Base-by-base conservation (phyloP, 2,329 filamentous ascomycete species). In the Trichophyton simii region DNA sequence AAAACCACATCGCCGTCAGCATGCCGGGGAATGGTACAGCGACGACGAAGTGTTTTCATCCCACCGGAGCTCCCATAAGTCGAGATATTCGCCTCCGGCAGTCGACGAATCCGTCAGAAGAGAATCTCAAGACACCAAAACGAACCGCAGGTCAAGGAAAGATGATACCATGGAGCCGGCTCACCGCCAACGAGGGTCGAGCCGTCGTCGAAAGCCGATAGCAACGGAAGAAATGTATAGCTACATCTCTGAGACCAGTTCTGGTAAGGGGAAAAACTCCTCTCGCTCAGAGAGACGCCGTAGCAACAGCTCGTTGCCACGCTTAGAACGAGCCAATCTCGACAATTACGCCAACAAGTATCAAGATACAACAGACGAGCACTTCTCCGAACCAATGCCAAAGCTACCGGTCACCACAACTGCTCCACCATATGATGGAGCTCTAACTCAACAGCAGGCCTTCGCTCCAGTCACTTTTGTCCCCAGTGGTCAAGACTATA, bases 1-100 rank as follows among this genome's bases (percentile, higher is more conserved):
- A 15, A 55, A 15, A n/a, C n/a, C 28, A 2, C 28, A 36, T 18
- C 50, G 50, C 28, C 50, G 50, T 20, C 50, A 36, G 20, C 46
- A 57, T 15, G 50, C 28, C 5, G 50, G 50, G 18, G 65, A 64
- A 54, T 66, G 62, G 64, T 54, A 65, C 52, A 65, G 65, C 44
- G 65, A 66, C 22, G 64, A 65, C 50, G 65, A 66, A 25, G 13
- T 61, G 41, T 50, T n/a, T 25, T 61, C 63, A 18, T 63, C 63
- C 11, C 57, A 61, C 42, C 44, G 57, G 9, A 8, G 13, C 31
- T 28, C 28, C 28, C 50, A 34, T 5, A 36, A 36, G 15, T 34
- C 50, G n/a, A 34, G 34, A 34, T 34, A 55, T 20, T 55, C 11
- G 31, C 25, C n/a, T 28, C 50, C 50, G 8, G 34, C 28, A 1